Evolutionary conservation across 2,329 filamentous ascomycete genomes (phyloP), one percentile per base, ranked within the genome.

Genomic region (Proliferodiscus dingleyae): DNA sequence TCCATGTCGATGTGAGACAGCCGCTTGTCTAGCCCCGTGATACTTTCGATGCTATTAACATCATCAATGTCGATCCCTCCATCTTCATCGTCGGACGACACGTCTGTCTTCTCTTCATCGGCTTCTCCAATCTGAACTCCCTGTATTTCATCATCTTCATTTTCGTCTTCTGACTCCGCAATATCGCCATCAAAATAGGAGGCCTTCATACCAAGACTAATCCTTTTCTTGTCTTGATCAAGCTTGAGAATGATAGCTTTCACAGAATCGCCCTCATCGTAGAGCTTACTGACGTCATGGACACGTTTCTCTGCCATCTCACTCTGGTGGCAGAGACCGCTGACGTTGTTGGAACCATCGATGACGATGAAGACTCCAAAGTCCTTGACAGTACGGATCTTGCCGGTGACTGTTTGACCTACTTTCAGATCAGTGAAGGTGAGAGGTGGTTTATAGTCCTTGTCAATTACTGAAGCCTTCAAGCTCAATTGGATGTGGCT

Each of bases 311-410:
- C 89, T 0, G 93, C 90, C 77, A 98, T 89, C 64, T 98, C 85
- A 53, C 83, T 91, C 51, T 87, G 81, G 65, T 98, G 93, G 65
- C 91, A 97, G 8, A 98, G 76, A 51, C 93, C 93, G 57, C 91
- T 95, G 51, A 98, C 81, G 56, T 95, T 95, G 45, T 80, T 75
- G 4, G 90, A 94, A 49, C 85, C 82, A 64, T 96, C 89, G 16
- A 98, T 73, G 34, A 94, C 80, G 57, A 98, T 86, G 65, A 98
- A 98, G 4, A 91, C 91, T 54, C 93, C 93, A 64, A 90, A 98
- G 24, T 95, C 87, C 61, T 95, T 88, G 2, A 97, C 89, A 67
- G 94, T 95, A 58, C 90, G 84, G 45, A 98, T 81, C 62, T 88
- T 95, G 39, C 90, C 93, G 10, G 87, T 95, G 26, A 98, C 77